A percentile compares a stretch with the other conserved stretches of the same genome.
phyloP scores from a whole-genome alignment of 768 basidiomycete genomes.

The Podaxis sp. region DNA sequence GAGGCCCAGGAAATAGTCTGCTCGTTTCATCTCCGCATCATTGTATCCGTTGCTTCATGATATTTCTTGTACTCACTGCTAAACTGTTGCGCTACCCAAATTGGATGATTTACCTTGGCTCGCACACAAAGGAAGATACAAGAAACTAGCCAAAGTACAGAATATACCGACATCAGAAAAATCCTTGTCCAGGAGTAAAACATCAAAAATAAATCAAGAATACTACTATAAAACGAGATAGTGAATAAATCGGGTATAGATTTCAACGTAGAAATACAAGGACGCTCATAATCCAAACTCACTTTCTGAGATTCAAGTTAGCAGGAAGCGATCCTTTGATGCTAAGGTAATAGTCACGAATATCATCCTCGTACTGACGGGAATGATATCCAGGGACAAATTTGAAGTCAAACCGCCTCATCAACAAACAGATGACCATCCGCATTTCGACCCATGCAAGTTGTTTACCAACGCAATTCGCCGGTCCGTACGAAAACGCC shows the following conservation, averaged over 20 bases:
- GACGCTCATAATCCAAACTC: constrained; percentile 2
- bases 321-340: constrained; percentile 32
- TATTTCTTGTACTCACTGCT: constrained; percentile 14
- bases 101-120: not conserved
- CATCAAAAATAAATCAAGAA: not conserved
- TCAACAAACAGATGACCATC: constrained; percentile 34
- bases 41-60: constrained; percentile 7
- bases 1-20: constrained; percentile 42
- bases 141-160: no score
- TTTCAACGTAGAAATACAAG: not conserved
- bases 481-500: constrained; percentile 44
- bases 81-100: constrained; percentile 3
- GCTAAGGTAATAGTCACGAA: constrained; percentile 36
- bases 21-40: constrained; percentile 5
- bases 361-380: constrained; percentile 30
- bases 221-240: not conserved
- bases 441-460: constrained; percentile 37
- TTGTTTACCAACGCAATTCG: constrained; percentile 47
- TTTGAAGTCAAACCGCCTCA: constrained; percentile 38
- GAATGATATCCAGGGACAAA: constrained; percentile 33
- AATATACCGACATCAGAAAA: no score
- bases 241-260: not conserved
- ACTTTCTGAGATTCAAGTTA: constrained; percentile 31
- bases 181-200: no score
- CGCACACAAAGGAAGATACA: not conserved